Evolutionary conservation across 1,139 yeast species (phyloP).

Genomic region (Eremothecium coryli): DNA sequence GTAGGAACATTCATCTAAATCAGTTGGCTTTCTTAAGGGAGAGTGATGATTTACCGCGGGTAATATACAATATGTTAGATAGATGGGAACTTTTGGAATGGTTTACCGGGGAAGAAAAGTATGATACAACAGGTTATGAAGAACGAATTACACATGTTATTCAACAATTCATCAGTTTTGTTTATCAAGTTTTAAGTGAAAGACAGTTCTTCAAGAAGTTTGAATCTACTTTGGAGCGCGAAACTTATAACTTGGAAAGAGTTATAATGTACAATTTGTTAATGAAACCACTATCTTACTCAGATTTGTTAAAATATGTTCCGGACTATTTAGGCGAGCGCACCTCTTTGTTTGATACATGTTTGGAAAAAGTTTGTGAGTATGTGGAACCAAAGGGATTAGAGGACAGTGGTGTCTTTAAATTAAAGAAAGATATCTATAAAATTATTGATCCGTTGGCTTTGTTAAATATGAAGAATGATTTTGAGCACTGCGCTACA

Average conservation of each 20-base stretch:
- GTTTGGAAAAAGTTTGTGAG: constrained; percentile 39
- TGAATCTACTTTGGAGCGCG: constrained; percentile 27
- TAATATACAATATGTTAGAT: constrained; percentile 44
- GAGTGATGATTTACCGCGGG: constrained; percentile 34
- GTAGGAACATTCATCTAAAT: constrained; percentile 48
- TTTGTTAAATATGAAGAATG: constrained; percentile 28
- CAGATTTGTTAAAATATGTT: constrained; percentile 37
- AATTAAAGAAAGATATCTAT: constrained; percentile 40
- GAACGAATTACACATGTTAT: constrained; percentile 45
- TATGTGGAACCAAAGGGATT: constrained; percentile 46
- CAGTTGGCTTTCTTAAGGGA: constrained; percentile 46
- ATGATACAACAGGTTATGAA: constrained; percentile 44
- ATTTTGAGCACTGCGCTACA: constrained; percentile 37
- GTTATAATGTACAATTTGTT: constrained; percentile 42
- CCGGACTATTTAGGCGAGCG: constrained; percentile 34
- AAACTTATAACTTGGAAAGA: constrained; percentile 29
- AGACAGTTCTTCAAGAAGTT: constrained; percentile 39
- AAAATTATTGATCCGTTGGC: constrained; percentile 35
- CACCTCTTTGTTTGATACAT: constrained; percentile 32
- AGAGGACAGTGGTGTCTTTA: constrained; percentile 49
- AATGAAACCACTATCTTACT: constrained; percentile 46
- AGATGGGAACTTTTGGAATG: constrained; percentile 55
- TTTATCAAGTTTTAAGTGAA: constrained; percentile 49
- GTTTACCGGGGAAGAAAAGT: constrained; percentile 36
- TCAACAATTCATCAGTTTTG: constrained; percentile 45